Evolutionary conservation across 257 asterid species (phyloP), one percentile per base, ranked within the genome.

Genomic region (Schizonepeta tenuifolia): DNA sequence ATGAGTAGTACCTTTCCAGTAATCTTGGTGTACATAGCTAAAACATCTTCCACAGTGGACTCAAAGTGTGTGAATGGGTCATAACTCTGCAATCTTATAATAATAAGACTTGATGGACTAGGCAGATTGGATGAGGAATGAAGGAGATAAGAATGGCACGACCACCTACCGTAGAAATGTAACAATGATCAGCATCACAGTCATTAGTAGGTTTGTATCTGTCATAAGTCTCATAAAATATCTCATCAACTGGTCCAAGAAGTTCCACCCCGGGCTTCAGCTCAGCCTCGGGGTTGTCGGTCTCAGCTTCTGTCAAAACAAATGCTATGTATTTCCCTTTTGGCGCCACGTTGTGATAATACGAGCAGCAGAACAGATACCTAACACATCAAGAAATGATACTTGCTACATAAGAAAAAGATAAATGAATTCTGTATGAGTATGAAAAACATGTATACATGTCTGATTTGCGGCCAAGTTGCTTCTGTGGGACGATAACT

Each of bases 401-500:
- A 40, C 43, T 7, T 1, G 9, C 41, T 53, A 24, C 49, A 35
- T 60, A 56, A 12, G 13, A 2, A 31, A 26, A 22, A 7, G 17
- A 17, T 8, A 12, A 18, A 51, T 18, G 28, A 1, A 51, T 18
- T 7, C 18, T 46, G 51, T 6, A 46, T 46, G 7, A 46, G 33
- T 10, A 31, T 11, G 64, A 57, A 24, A 57, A 24, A 0, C 11
- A 47, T 73, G 55, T 96, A 24, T 83, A 94, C 99, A 94, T 94
- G 76, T 94, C 99, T 31, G 99, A 91, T 87, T 88, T 87, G 71
- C 98, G 97, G 56, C 97, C 97, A 69, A 94, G 95, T 84, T 94
- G 99, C 88, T 94, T 94, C 83, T 94, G 99, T 28, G 99, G 99
- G 77, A 94, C 75, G 80, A 94, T 94, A 65, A 94, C 98, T 85